Base-by-base conservation (phyloP, 2,329 filamentous ascomycete genomes). In the Trichoderma asperellum region DNA sequence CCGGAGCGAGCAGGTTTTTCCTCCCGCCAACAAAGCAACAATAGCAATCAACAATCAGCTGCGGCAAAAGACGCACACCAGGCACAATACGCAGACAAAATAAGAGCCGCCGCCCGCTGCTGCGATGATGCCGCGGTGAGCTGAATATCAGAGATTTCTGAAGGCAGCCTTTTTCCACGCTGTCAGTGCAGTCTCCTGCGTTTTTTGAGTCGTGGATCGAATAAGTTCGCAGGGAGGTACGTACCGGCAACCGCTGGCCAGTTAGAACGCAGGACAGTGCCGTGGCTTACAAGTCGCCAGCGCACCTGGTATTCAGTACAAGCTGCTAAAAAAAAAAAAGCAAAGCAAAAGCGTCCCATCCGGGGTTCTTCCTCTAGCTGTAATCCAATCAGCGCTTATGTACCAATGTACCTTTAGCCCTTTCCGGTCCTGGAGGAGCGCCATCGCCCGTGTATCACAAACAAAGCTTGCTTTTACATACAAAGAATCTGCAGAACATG, bases 161-260 rank as follows among this genome's bases (percentile, higher is more conserved):
- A 43, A 35, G 56, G 68, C 68, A 24, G 62, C 59, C 59, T 67
- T 56, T 70, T 68, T 71, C 68, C 67, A 71, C 63, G 59, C 62
- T 68, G 70, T 68, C 62, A 70, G 68, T 61, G 68, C 58, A 55
- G 62, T 76, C 78, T 77, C 76, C 76, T 77, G 76, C 73, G 77
- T 74, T 79, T 79, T 80, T 79, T 76, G 37, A 73, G 78, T 80
- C 78, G 77, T 79, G 77, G 78, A 79, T 77, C 76, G 78, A 80
- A 79, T 79, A 79, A 24, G 24, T 24, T 24, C 24, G 24, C 24
- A 24, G 24, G 24, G 24, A 16, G 60, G 60, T 69, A 69, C 66
- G 58, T 68, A 72, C 69, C 70, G 24, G 24, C 24, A 24, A 24
- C 24, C 24, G 24, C 24, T 24, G 24, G 24, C 24, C 24, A 24